Evolutionary conservation across 768 basidiomycete species (phyloP).

Genomic region (Boletales sp.): DNA sequence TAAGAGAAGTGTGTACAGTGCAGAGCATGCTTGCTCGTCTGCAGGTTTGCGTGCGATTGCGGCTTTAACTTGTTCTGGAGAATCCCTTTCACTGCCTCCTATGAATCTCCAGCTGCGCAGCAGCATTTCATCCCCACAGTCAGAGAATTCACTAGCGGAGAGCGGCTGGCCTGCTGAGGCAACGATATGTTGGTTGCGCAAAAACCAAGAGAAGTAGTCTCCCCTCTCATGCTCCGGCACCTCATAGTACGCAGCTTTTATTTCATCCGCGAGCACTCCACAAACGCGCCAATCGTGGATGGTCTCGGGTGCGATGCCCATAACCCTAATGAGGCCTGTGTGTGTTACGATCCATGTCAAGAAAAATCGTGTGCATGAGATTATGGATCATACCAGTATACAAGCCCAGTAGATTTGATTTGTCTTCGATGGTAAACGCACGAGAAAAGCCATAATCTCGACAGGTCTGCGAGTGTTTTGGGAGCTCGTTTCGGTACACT

Average conservation of each 20-base stretch:
- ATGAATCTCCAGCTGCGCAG: constrained; percentile 4
- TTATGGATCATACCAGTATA: constrained; percentile 17
- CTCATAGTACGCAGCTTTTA: constrained; percentile 26
- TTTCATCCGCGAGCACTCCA: constrained; percentile 33
- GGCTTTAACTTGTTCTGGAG: background rate
- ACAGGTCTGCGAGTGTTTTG: constrained; percentile 30
- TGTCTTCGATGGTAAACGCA: constrained; percentile 13
- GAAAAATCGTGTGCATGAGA: background rate
- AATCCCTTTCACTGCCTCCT: constrained; percentile 4
- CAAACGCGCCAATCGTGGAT: constrained; percentile 32
- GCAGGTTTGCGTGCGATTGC: background rate
- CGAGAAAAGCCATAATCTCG: constrained; percentile 35
- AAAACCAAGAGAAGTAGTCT: constrained; percentile 35
- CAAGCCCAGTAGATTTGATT: constrained; percentile 28
- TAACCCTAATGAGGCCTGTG: constrained; percentile 25
- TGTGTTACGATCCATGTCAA: background rate
- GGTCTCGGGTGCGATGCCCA: constrained; percentile 21
- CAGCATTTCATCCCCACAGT: background rate
- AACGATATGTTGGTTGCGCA: constrained; percentile 32
- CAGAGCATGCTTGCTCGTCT: background rate
- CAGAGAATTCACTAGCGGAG: background rate
- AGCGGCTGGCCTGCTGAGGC: constrained; percentile 6
- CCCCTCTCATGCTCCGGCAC: constrained; percentile 24
- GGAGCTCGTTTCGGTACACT: constrained; percentile 18
- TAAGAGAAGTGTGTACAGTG: constrained; percentile 1